Conservation (phyloP, 345 rosid species). For the Brassica incana region DNA sequence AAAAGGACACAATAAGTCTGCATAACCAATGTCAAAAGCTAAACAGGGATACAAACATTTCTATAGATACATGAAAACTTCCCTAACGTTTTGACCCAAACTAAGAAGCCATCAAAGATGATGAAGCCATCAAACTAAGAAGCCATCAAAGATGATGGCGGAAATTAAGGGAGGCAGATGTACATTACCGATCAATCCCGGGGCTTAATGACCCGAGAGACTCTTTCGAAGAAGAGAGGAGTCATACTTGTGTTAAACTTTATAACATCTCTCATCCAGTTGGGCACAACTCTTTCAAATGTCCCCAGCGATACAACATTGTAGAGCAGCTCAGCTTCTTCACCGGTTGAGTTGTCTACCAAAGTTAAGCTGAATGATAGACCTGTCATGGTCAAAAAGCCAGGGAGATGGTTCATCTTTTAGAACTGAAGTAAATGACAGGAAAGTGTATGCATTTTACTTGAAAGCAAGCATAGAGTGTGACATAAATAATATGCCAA, state of each 20-base stretch:
- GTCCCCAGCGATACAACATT: conserved; percentile 65
- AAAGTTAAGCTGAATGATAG: conserved; percentile 73
- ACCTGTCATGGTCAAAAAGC: conserved; percentile 50
- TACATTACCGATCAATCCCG: conserved; percentile 30
- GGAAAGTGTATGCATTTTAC: background rate
- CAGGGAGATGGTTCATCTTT: background rate
- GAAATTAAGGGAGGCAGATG: background rate
- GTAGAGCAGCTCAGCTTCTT: conserved; percentile 65
- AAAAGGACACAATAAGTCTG: conserved; percentile 8
- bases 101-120: conserved; percentile 15
- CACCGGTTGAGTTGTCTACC: conserved; percentile 43
- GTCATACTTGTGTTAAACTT: conserved; percentile 76
- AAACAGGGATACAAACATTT: conserved; percentile 7
- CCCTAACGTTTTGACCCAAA: conserved; percentile 16
- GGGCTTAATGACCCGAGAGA: conserved; percentile 55
- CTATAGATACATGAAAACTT: conserved; percentile 26
- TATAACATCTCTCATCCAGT: conserved; percentile 85
- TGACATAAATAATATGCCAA: background rate
- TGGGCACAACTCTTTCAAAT: conserved; percentile 74
- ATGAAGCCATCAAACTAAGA: conserved; percentile 15
- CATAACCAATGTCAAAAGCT: conserved; percentile 10
- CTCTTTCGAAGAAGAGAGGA: conserved; percentile 68
- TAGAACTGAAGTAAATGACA: background rate
- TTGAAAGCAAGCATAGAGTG: background rate
- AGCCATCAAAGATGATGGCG: conserved; percentile 8